Evolutionary conservation across 78 protist species (phyloP).

Genomic region (Chrysochromulina tobinii): DNA sequence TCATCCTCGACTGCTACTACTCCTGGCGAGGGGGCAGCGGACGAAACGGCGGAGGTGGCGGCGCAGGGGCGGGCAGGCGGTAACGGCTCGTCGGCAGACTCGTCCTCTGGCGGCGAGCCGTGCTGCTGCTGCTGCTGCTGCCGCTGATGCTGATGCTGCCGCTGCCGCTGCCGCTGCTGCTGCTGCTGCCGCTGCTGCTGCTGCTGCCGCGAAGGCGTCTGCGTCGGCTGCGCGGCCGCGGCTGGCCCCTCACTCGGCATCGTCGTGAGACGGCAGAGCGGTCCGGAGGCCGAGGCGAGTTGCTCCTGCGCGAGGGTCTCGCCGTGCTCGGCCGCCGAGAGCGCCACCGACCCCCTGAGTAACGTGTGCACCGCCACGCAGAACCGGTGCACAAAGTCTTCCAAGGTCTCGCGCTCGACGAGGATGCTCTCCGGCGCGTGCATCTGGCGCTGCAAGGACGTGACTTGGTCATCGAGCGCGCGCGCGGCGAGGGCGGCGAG

Average conservation of each 20-base stretch:
- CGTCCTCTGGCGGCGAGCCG: too few species aligned
- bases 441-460: not conserved
- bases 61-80: too few species aligned
- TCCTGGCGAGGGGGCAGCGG: too few species aligned
- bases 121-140: too few species aligned
- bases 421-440: not conserved
- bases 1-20: too few species aligned
- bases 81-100: too few species aligned
- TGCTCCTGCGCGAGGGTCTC: not conserved
- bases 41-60: too few species aligned
- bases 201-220: too few species aligned
- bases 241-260: not conserved
- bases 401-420: not conserved
- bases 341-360: not conserved
- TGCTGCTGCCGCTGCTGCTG: too few species aligned
- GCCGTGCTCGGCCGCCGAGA: not conserved
- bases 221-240: not conserved
- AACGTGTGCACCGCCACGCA: not conserved
- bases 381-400: not conserved
- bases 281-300: not conserved
- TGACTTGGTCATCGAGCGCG: not conserved
- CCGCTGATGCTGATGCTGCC: too few species aligned
- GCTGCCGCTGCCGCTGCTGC: too few species aligned
- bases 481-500: not conserved
- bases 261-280: not conserved